These are phyloP conservation scores for Scheffersomyces ergatensis DNA, from an alignment of 805 yeast species.

Conservation along the genomic window DNA sequence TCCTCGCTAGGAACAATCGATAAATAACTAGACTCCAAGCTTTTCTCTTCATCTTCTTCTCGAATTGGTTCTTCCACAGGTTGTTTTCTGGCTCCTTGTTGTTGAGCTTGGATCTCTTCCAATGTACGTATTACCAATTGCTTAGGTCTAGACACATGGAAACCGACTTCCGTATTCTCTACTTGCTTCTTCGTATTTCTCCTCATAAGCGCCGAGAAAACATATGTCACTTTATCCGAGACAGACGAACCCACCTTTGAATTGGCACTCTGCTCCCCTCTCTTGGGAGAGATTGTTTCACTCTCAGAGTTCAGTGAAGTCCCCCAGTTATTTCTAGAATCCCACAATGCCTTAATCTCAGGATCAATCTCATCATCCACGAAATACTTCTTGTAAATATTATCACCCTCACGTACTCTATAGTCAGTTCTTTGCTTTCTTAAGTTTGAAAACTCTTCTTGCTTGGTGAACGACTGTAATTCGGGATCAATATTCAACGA, in stretches of 20 bases:
- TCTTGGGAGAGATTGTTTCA: background rate
- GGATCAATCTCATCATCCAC: slow-evolving; percentile 45
- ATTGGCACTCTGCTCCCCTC: background rate
- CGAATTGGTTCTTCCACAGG: no score
- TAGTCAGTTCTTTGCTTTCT: slow-evolving; percentile 41
- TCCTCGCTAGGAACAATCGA: no score
- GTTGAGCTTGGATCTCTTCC: slow-evolving; percentile 1
- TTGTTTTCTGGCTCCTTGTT: background rate
- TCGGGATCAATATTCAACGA: background rate
- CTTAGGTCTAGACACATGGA: slow-evolving; percentile 35
- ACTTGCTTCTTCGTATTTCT: background rate
- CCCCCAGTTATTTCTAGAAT: slow-evolving; percentile 32
- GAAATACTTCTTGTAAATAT: slow-evolving; percentile 42
- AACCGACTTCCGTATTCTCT: slow-evolving; percentile 15
- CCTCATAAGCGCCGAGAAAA: background rate
- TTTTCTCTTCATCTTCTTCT: no score
- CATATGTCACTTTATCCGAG: background rate
- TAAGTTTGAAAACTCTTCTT: slow-evolving; percentile 6
- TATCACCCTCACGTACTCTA: slow-evolving; percentile 60
- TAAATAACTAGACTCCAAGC: no score
- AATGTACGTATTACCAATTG: slow-evolving; percentile 25
- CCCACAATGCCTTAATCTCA: slow-evolving; percentile 53
- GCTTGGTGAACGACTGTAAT: background rate
- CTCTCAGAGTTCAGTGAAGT: background rate
- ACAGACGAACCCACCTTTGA: no score